Evolutionary conservation across 2,329 filamentous ascomycete genomes (phyloP).

Genomic region (Fusarium sp.): DNA sequence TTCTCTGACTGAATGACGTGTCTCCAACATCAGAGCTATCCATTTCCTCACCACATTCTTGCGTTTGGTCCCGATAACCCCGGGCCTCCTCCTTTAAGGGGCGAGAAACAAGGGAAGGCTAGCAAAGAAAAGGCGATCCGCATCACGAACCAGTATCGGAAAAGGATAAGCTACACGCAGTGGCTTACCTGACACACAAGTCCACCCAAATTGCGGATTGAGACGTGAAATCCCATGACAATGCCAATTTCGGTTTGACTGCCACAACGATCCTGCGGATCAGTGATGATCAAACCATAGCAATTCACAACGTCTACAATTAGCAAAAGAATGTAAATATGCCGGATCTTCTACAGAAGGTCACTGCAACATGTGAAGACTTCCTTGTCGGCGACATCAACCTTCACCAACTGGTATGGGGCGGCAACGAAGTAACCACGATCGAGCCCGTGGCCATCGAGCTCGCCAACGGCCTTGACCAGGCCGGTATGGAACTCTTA

Average conservation of each 20-base stretch:
- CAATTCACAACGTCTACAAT: background rate
- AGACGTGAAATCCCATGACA: background rate
- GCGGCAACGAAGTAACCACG: background rate
- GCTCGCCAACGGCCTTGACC: background rate
- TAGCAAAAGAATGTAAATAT: background rate
- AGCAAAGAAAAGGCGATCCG: background rate
- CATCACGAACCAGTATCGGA: background rate
- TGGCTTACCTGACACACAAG: background rate
- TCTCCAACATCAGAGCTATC: background rate
- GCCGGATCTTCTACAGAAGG: background rate
- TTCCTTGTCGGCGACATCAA: background rate
- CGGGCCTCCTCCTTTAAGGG: background rate
- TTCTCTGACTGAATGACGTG: accelerated
- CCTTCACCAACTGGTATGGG: background rate
- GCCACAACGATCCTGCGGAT: background rate
- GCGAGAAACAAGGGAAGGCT: background rate
- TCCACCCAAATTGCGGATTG: background rate
- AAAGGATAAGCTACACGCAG: background rate
- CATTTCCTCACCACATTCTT: background rate
- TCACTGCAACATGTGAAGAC: background rate
- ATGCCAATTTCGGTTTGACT: background rate
- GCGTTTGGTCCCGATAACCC: background rate
- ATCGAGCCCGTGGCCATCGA: background rate
- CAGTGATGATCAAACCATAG: background rate
- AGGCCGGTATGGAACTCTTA: background rate